These are phyloP conservation scores for Aspergillus tubingensis DNA, from an alignment of 2,329 filamentous ascomycete genomes.

Conservation along the genomic window DNA sequence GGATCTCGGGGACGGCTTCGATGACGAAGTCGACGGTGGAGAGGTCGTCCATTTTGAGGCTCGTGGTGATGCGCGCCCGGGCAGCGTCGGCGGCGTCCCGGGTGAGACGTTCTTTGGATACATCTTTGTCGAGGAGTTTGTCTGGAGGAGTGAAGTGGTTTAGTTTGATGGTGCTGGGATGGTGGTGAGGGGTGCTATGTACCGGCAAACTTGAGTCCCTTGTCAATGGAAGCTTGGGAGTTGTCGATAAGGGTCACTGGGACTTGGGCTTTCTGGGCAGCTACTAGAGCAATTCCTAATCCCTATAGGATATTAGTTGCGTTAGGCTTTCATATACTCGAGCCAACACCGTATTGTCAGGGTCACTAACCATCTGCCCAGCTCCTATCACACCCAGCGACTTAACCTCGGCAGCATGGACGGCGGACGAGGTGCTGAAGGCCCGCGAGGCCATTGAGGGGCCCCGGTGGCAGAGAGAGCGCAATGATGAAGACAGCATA, in stretches of 20 bases:
- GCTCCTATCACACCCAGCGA: slow-evolving; percentile 88
- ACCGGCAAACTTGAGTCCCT: slow-evolving; percentile 88
- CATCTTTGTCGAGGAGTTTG: slow-evolving; percentile 90
- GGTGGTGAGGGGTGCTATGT: slow-evolving; percentile 15
- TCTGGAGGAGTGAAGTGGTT: slow-evolving; percentile 54
- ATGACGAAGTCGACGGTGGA: slow-evolving; percentile 93
- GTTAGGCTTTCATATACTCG: not conserved
- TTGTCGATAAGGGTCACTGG: slow-evolving; percentile 84
- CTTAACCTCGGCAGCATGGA: slow-evolving; percentile 73
- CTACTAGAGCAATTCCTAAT: slow-evolving; percentile 91
- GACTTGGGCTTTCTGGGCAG: slow-evolving; percentile 78
- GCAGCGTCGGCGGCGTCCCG: slow-evolving; percentile 76
- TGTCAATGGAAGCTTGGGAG: slow-evolving; percentile 81
- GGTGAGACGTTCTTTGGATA: slow-evolving; percentile 81
- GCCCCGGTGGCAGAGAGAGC: slow-evolving; percentile 33
- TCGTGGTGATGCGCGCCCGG: slow-evolving; percentile 67
- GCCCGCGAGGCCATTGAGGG: slow-evolving; percentile 47
- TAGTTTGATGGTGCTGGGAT: not conserved
- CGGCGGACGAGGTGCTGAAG: slow-evolving; percentile 70
- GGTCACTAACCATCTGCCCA: slow-evolving; percentile 80
- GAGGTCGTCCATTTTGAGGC: slow-evolving; percentile 74
- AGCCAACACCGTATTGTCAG: not conserved
- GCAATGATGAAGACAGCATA: slow-evolving; percentile 41
- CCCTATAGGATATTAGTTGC: slow-evolving; percentile 61
- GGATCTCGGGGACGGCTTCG: slow-evolving; percentile 93